These are phyloP conservation scores for Byssochlamys sp. DNA, from an alignment of 2,329 filamentous ascomycete species.

Conservation along the genomic window DNA sequence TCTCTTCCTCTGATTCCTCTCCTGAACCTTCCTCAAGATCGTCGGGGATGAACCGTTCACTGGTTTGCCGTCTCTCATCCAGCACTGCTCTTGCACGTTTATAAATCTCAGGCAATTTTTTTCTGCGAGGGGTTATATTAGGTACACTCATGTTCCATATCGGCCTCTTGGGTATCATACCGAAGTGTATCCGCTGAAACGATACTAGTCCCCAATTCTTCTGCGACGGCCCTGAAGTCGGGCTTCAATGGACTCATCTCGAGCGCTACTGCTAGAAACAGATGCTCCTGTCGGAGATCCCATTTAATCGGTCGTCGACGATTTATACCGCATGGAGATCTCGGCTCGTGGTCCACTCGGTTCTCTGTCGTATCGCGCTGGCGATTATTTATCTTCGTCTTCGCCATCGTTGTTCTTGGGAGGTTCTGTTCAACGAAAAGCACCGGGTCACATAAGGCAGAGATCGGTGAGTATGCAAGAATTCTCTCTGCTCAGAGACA, in stretches of 20 bases:
- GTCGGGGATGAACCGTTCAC: not conserved
- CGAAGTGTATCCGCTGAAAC: not conserved
- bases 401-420: not conserved
- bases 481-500: not conserved
- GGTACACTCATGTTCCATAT: not conserved
- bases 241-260: not conserved
- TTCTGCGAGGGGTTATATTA: not conserved
- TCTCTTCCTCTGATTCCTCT: not conserved
- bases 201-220: not conserved
- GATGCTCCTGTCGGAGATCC: not conserved
- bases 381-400: not conserved
- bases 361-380: not conserved
- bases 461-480: not conserved
- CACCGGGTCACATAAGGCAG: too few species aligned
- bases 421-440: too few species aligned
- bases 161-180: not conserved
- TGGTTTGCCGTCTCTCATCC: not conserved
- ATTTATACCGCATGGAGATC: not conserved
- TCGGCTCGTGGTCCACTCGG: not conserved
- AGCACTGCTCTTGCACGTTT: not conserved
- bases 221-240: not conserved
- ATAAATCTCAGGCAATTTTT: not conserved
- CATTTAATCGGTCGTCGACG: not conserved
- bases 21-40: not conserved
- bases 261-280: not conserved